Evolutionary conservation across 2,329 filamentous ascomycete species (phyloP), one percentile per base, ranked within the genome.

Genomic region (Aureobasidium subglaciale): DNA sequence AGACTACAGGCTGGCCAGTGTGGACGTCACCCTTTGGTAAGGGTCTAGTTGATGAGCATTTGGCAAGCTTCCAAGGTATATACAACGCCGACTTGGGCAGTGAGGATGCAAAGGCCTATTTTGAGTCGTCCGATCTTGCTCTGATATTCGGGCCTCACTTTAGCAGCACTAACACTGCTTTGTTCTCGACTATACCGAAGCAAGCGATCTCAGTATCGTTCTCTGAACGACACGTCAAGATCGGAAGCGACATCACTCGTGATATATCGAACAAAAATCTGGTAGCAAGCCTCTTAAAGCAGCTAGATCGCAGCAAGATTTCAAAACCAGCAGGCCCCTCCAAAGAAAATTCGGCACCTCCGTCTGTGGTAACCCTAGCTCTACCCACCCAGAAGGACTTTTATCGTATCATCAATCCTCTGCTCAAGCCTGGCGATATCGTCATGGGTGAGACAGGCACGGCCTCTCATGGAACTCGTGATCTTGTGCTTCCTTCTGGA

Each of bases 381-480:
- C n/a, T 20, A 15, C 37, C 90, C 66, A 85, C 79, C 10, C 87
- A 90, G 68, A 78, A 79, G n/a, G 89, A 81, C 77, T 79, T 95
- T 68, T 95, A 89, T 88, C 86, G 87, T 1, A 80, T 80, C 34
- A 75, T 93, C n/a, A 85, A 87, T 35, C 77, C 84, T 59, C 93
- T 87, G 76, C 73, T 95, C 7, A 77, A 79, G 52, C 75, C 84
- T 55, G 78, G 84, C 45, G 90, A 96, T 64, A 82, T 95, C 56
- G 76, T 96, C 55, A 81, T 95, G 49, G 92, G 89, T 0, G 90
- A 95, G 69, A 95, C 90, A 2, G 90, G 90, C 35, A 96, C 90
- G 0, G 78, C 89, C 57, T 92, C 90, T 72, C 93, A 95, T 68
- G 90, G 90, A 56, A 88, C 93, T 64, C 90, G 87, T 82, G 88